Evolutionary conservation across 768 basidiomycete species (phyloP).

Genomic region (Kwoniella dejecticola): DNA sequence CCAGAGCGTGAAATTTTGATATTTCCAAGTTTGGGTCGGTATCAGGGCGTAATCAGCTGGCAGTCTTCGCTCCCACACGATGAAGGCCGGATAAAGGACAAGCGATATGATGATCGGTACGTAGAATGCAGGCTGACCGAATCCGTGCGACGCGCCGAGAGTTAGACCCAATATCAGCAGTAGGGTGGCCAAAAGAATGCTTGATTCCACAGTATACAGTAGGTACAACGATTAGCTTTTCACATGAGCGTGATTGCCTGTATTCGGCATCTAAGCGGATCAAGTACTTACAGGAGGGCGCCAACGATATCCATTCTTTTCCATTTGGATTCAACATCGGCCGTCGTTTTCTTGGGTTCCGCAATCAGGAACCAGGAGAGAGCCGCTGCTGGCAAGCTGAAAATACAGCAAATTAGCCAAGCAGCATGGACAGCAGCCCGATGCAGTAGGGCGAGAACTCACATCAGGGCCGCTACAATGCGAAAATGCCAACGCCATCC

Average conservation of each 20-base stretch:
- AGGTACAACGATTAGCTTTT: too few species aligned
- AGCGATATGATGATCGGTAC: constrained; percentile 41
- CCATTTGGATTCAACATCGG: too few species aligned
- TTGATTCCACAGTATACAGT: too few species aligned
- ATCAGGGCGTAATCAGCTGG: constrained; percentile 29
- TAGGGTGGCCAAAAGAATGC: constrained; percentile 37
- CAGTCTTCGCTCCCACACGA: constrained; percentile 34
- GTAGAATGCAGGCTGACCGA: constrained; percentile 29
- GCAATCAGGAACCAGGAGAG: too few species aligned
- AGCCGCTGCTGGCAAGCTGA: too few species aligned
- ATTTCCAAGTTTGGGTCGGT: constrained; percentile 41
- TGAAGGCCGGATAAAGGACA: constrained; percentile 35
- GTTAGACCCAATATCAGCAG: constrained; percentile 48
- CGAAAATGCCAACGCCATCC: constrained; percentile 51
- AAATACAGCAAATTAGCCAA: constrained; percentile 29
- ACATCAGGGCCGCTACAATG: constrained; percentile 20
- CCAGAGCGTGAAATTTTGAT: constrained; percentile 44
- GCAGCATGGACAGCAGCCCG: too few species aligned
- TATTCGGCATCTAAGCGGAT: too few species aligned
- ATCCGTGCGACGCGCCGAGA: constrained; percentile 45
- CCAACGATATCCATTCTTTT: too few species aligned
- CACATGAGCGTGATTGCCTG: too few species aligned
- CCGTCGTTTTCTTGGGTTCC: too few species aligned
- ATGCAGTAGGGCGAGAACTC: too few species aligned
- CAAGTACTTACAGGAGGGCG: too few species aligned